Percentiles rank a stretch among this genome's conserved stretches.
Conservation (phyloP, 257 asterid genomes). For the Scutellaria minor region DNA sequence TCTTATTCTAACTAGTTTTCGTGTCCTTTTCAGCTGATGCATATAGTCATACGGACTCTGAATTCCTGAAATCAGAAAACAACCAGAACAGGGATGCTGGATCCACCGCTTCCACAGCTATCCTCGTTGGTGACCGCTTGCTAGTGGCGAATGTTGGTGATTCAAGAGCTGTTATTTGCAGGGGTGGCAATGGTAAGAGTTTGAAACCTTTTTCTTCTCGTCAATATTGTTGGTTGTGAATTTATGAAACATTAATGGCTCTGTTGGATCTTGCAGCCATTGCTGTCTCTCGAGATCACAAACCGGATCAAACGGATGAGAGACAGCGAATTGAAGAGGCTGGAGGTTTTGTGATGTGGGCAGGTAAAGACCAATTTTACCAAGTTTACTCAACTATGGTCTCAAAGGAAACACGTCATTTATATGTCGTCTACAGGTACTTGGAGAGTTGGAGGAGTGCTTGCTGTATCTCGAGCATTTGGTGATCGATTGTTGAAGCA, state of each 20-base stretch:
- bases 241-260: conserved; percentile 7
- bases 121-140: conserved; percentile 90
- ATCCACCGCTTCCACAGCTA: conserved; percentile 98
- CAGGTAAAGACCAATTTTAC: conserved; percentile 54
- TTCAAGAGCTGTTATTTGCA: conserved; percentile 91
- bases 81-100: conserved; percentile 94
- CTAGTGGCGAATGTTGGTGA: conserved; percentile 97
- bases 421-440: conserved; percentile 59
- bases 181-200: conserved; percentile 82
- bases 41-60: conserved; percentile 87
- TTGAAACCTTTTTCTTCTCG: conserved; percentile 3
- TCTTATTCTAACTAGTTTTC: conserved; percentile 3
- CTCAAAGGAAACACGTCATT: neutral
- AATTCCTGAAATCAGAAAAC: conserved; percentile 87
- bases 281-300: conserved; percentile 96
- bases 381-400: neutral
- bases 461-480: conserved; percentile 98
- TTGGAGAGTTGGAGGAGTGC: conserved; percentile 99
- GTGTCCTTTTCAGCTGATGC: conserved; percentile 78
- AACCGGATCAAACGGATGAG: conserved; percentile 95
- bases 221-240: conserved; percentile 18
- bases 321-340: conserved; percentile 96
- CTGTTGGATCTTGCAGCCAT: conserved; percentile 56
- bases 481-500: conserved; percentile 91
- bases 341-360: conserved; percentile 99